These are phyloP conservation scores for Dimocarpus longan DNA, from an alignment of 345 rosid species.

Conservation along the genomic window DNA sequence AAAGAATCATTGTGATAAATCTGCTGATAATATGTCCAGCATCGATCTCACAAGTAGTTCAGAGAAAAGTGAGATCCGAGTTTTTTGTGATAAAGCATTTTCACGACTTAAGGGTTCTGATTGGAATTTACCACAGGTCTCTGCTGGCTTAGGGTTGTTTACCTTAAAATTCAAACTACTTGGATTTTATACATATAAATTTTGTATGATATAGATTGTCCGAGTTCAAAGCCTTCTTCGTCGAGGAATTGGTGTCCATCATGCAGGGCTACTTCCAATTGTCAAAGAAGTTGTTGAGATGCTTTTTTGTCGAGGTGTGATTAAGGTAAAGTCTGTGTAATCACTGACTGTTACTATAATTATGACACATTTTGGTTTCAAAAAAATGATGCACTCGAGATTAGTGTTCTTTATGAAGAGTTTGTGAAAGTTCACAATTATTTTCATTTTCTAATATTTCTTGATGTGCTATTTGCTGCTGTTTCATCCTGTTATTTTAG, in stretches of 20 bases:
- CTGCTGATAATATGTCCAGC: constrained; percentile 70
- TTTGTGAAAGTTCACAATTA: not conserved
- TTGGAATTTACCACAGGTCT: constrained; percentile 93
- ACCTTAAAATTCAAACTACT: constrained; percentile 15
- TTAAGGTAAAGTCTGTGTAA: constrained; percentile 63
- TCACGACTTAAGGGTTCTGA: constrained; percentile 96
- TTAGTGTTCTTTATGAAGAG: constrained; percentile 8
- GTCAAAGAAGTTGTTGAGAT: constrained; percentile 99
- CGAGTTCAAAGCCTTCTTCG: constrained; percentile 87
- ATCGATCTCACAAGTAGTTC: constrained; percentile 80
- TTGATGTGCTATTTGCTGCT: not conserved
- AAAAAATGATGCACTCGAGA: not conserved
- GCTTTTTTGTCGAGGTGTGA: constrained; percentile 97
- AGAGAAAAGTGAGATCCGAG: constrained; percentile 84
- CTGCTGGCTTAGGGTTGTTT: constrained; percentile 31
- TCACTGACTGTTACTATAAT: constrained; percentile 8
- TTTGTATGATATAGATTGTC: constrained; percentile 62
- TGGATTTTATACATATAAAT: constrained; percentile 29
- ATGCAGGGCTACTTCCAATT: constrained; percentile 98
- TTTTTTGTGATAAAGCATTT: constrained; percentile 96
- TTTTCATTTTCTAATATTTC: not conserved
- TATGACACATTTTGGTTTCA: not conserved
- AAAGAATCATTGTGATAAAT: constrained; percentile 92
- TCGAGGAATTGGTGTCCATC: constrained; percentile 96
- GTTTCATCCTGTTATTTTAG: constrained; percentile 3